These are phyloP conservation scores for Cystoderma amianthinum DNA, from an alignment of 768 basidiomycete genomes.

Conservation along the genomic window DNA sequence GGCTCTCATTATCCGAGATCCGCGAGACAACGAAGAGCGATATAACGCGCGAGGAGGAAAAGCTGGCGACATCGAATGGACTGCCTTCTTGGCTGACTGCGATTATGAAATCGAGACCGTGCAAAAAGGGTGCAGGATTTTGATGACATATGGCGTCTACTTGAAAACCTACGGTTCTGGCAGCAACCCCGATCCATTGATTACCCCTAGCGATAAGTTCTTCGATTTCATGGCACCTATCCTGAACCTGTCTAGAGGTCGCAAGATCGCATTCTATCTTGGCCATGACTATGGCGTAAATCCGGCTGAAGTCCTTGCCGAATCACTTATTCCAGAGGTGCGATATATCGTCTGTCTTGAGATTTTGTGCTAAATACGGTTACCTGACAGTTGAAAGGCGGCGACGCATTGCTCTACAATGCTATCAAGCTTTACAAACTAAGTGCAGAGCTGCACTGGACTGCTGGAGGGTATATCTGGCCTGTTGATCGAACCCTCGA, in stretches of 20 bases:
- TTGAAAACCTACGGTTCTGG: slow-evolving; percentile 55
- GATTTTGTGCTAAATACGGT: neutral
- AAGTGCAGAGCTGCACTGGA: slow-evolving; percentile 69
- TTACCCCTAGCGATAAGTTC: slow-evolving; percentile 68
- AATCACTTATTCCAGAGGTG: slow-evolving; percentile 65
- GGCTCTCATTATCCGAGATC: slow-evolving; percentile 47
- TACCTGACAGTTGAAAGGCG: slow-evolving; percentile 58
- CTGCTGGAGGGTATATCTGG: slow-evolving; percentile 81
- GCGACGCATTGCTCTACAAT: slow-evolving; percentile 69
- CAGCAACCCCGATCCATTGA: slow-evolving; percentile 52
- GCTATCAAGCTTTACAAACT: slow-evolving; percentile 75
- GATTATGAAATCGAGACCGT: slow-evolving; percentile 70
- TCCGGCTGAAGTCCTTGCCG: slow-evolving; percentile 64
- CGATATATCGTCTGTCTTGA: slow-evolving; percentile 21
- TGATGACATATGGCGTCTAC: slow-evolving; percentile 66
- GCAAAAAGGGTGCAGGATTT: slow-evolving; percentile 61
- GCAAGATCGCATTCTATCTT: slow-evolving; percentile 68
- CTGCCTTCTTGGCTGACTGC: slow-evolving; percentile 68
- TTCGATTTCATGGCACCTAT: slow-evolving; percentile 67
- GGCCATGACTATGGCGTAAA: slow-evolving; percentile 63
- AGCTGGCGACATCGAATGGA: slow-evolving; percentile 69
- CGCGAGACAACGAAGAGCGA: slow-evolving; percentile 50
- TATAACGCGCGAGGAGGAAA: slow-evolving; percentile 59
- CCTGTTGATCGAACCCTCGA: slow-evolving; percentile 66
- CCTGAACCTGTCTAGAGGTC: slow-evolving; percentile 64